Conservation (phyloP, 306 rosid species). For the Vicia sativa region DNA sequence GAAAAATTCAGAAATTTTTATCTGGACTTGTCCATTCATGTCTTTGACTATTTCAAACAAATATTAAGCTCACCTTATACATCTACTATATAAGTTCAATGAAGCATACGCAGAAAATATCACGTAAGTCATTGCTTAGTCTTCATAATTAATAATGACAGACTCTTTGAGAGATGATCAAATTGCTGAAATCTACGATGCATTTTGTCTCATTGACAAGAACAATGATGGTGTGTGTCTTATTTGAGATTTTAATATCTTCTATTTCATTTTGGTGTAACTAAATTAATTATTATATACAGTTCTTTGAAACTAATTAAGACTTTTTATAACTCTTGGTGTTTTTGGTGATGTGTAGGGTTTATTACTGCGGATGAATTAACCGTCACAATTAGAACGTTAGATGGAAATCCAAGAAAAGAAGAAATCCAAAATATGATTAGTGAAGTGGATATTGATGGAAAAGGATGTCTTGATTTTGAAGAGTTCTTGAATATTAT, state of each 20-base stretch:
- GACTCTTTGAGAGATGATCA: constrained; percentile 70
- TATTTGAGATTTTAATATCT: not conserved
- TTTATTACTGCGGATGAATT: constrained; percentile 42
- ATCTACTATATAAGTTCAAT: too few relatives aligned
- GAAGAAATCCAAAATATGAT: constrained; percentile 77
- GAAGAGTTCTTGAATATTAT: constrained; percentile 66
- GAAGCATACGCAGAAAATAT: too few relatives aligned
- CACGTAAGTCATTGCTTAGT: too few relatives aligned
- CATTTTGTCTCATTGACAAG: constrained; percentile 78
- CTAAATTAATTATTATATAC: not conserved
- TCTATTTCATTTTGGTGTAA: constrained; percentile 1
- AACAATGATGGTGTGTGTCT: constrained; percentile 51
- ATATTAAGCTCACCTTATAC: too few relatives aligned
- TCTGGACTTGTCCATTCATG: too few relatives aligned
- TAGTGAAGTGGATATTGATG: constrained; percentile 66
- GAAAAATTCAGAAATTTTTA: too few relatives aligned
- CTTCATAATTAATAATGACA: constrained; percentile 44
- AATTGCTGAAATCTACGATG: constrained; percentile 76
- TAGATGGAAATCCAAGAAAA: constrained; percentile 76
- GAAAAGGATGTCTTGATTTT: constrained; percentile 71
- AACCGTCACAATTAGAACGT: constrained; percentile 58
- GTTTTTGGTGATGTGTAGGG: too few relatives aligned
- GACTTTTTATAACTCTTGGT: too few relatives aligned
- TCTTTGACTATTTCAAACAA: too few relatives aligned
- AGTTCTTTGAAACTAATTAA: not conserved